phyloP scores from a whole-genome alignment of 2,329 filamentous ascomycete species.

The Pseudogymnoascus sp. region DNA sequence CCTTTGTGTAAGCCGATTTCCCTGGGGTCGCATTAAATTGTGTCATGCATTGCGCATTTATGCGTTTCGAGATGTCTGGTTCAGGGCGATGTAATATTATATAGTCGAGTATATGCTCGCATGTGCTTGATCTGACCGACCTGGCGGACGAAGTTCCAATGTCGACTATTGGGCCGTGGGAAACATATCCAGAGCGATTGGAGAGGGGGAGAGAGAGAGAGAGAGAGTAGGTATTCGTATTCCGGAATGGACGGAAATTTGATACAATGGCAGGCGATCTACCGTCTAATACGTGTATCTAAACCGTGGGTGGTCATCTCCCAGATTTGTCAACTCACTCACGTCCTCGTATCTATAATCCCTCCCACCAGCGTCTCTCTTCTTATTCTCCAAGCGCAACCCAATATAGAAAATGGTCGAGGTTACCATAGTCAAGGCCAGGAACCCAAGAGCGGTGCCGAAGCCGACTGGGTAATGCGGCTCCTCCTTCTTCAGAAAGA shows the following conservation, averaged over 20 bases:
- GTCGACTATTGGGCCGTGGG: background rate
- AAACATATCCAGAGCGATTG: background rate
- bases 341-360: slow-evolving; percentile 34
- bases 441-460: slow-evolving; percentile 15
- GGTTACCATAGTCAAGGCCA: slow-evolving; percentile 29
- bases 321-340: slow-evolving; percentile 33
- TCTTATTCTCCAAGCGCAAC: slow-evolving; percentile 37
- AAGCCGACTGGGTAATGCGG: slow-evolving; percentile 25
- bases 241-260: background rate
- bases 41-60: background rate
- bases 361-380: slow-evolving; percentile 38
- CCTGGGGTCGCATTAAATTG: background rate
- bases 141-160: background rate
- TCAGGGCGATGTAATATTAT: no score
- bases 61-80: background rate
- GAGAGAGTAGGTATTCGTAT: no score
- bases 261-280: background rate
- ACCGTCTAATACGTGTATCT: slow-evolving; percentile 30
- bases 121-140: background rate
- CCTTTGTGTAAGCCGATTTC: background rate
- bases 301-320: slow-evolving; percentile 43
- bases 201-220: background rate
- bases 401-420: slow-evolving; percentile 32
- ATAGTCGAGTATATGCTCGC: background rate
- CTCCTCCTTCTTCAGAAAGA: slow-evolving; percentile 29